Evolutionary conservation across 2,329 filamentous ascomycete species (phyloP), one percentile per base, ranked within the genome.

Genomic region (Alternaria sp.): DNA sequence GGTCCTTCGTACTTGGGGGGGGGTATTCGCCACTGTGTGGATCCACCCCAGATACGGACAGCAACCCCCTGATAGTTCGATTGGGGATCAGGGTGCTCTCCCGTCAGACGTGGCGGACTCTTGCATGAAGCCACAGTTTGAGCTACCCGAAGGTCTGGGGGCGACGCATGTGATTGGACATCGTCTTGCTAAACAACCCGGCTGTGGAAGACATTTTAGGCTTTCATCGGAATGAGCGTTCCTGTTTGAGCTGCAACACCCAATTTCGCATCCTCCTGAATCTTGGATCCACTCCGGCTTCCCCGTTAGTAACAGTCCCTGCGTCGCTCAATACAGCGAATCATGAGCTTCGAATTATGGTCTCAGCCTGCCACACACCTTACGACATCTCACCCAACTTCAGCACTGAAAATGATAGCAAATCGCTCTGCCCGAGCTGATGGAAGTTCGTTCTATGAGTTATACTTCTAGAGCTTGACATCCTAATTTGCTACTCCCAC

Each of bases 101-200:
- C 48, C 51, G 45, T 54, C 51, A 44, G 42, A 52, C 54, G 59
- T 70, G 67, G 69, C 66, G 61, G 49, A 23, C 56, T 67, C 45
- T 53, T 59, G 68, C 61, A 61, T 55, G 39, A 56, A 60, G 62
- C 69, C 66, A 67, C 65, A 62, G 60, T 54, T 58, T 64, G 56
- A 56, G 44, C 53, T 52, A 46, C 55, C 58, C 51, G 49, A 45
- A 23, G 29, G 7, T 14, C 53, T 53, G 36, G 48, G 44, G n/a
- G n/a, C 31, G 13, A 41, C 39, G 21, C 3, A 26, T 51, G 46
- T 63, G 29, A 68, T 70, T 70, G 61, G 67, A 26, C 53, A n/a
- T 24, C 23, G 21, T 44, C 17, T 23, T 42, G 9, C 58, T 37
- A 54, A 54, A 58, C 64, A 63, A 36, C 61, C 56, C 53, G 54